phyloP scores from a whole-genome alignment of 495 filamentous ascomycete genomes.

The Parathielavia appendiculata region DNA sequence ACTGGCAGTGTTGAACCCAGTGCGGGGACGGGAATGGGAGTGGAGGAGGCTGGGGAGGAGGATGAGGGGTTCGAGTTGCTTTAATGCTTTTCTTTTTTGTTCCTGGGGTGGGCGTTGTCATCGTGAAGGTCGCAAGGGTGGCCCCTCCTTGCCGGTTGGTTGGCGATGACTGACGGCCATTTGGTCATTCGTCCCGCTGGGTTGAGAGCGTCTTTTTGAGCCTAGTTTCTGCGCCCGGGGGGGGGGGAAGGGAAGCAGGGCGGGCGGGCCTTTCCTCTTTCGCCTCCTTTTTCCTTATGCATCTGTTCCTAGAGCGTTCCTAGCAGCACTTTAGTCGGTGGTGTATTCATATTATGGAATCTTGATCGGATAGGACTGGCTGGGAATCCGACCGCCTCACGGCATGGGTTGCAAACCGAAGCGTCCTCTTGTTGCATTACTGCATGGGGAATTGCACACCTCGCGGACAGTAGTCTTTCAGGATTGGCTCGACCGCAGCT shows the following conservation, averaged over 20 bases:
- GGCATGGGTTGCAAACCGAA: background rate
- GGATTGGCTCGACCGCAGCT: too few species aligned
- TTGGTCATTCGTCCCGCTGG: background rate
- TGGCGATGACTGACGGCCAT: background rate
- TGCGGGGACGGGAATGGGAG: background rate
- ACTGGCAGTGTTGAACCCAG: background rate
- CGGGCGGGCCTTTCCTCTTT: background rate
- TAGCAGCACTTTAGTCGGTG: slow-evolving; percentile 1
- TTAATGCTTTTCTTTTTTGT: slow-evolving; percentile 20
- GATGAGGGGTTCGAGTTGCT: slow-evolving; percentile 47
- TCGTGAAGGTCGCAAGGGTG: background rate
- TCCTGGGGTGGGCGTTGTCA: background rate
- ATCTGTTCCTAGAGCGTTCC: background rate
- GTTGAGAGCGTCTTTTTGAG: background rate
- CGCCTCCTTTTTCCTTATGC: background rate
- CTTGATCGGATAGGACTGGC: background rate
- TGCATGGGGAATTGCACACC: background rate
- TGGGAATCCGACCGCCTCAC: slow-evolving; percentile 1
- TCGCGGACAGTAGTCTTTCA: too few species aligned
- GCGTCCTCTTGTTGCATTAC: background rate
- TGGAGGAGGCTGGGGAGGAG: background rate
- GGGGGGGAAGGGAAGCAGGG: too few species aligned
- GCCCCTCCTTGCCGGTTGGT: background rate
- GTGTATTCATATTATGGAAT: background rate
- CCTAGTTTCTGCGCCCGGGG: too few species aligned